Percentiles rank a stretch among this genome's conserved stretches.
phyloP scores from a whole-genome alignment of 2,329 filamentous ascomycete species.

The Diaporthe citriasiana region DNA sequence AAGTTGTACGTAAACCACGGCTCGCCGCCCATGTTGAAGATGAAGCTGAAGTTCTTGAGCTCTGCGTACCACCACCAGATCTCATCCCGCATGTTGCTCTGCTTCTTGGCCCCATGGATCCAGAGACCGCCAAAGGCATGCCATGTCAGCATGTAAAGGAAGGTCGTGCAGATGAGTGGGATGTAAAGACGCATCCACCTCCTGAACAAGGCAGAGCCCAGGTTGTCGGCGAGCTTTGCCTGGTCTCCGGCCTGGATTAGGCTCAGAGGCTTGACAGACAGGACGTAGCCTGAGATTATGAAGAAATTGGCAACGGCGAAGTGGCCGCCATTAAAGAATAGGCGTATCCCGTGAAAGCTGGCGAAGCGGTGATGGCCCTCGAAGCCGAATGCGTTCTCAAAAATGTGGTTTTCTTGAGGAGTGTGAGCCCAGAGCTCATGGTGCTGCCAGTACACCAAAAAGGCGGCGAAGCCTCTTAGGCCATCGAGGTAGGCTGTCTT shows the following conservation, averaged over 20 bases:
- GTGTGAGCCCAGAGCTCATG: constrained; percentile 71
- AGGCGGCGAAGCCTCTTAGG: constrained; percentile 75
- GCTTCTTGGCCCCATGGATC: constrained; percentile 54
- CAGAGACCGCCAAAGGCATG: constrained; percentile 66
- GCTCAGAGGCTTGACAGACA: constrained; percentile 64
- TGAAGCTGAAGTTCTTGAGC: constrained; percentile 78
- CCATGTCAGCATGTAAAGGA: constrained; percentile 66
- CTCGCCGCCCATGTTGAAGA: constrained; percentile 70
- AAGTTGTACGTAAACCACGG: constrained; percentile 71
- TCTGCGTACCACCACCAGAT: constrained; percentile 66
- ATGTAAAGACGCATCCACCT: constrained; percentile 65
- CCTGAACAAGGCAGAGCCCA: constrained; percentile 63
- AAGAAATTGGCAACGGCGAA: constrained; percentile 71
- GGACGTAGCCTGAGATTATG: constrained; percentile 70
- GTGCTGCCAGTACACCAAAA: constrained; percentile 76
- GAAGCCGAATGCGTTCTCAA: constrained; percentile 69
- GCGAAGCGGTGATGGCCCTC: constrained; percentile 63
- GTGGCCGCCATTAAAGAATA: constrained; percentile 73
- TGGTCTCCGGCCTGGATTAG: constrained; percentile 61
- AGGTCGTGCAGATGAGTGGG: constrained; percentile 67
- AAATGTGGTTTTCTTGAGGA: constrained; percentile 51
- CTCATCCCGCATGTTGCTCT: constrained; percentile 62
- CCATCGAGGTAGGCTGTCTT: constrained; percentile 75
- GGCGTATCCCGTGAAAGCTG: constrained; percentile 69
- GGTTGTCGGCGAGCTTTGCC: constrained; percentile 57